Evolutionary conservation across 768 basidiomycete genomes (phyloP).

Genomic region (Guyanaporus albipodus): DNA sequence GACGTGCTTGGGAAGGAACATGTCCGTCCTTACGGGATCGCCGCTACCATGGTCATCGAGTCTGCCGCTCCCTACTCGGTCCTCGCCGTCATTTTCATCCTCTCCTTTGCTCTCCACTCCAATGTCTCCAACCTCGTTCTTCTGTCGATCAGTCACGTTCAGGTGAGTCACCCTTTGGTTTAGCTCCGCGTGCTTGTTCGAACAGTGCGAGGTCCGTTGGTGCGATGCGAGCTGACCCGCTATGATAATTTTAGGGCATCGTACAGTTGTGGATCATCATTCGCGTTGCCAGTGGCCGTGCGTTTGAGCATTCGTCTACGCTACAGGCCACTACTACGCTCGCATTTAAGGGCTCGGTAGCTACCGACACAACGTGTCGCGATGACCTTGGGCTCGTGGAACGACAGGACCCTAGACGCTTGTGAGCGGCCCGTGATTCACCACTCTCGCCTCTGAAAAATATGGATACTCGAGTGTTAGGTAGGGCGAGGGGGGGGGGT

Average conservation of each 20-base stretch:
- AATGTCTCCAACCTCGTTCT: slow-evolving; percentile 33
- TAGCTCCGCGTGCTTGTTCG: too few relatives aligned
- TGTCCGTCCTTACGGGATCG: slow-evolving; percentile 23
- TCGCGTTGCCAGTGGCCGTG: slow-evolving; percentile 32
- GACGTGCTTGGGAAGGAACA: slow-evolving; percentile 14
- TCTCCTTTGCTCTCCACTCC: slow-evolving; percentile 24
- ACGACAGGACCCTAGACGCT: too few relatives aligned
- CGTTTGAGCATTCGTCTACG: too few relatives aligned
- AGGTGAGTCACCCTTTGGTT: slow-evolving; percentile 21
- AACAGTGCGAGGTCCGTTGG: too few relatives aligned
- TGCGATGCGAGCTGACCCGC: not conserved
- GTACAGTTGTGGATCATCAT: slow-evolving; percentile 34
- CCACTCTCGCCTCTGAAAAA: too few relatives aligned
- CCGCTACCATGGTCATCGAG: slow-evolving; percentile 35
- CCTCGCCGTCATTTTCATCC: slow-evolving; percentile 29
- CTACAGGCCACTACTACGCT: too few relatives aligned
- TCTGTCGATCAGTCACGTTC: slow-evolving; percentile 30
- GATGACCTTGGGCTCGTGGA: too few relatives aligned
- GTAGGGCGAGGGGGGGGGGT: too few relatives aligned
- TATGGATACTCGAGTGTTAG: too few relatives aligned
- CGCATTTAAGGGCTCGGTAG: too few relatives aligned
- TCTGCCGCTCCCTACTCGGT: slow-evolving; percentile 30
- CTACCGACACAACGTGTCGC: too few relatives aligned
- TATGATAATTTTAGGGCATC: slow-evolving; percentile 36
- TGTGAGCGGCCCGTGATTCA: too few relatives aligned